These are phyloP conservation scores for Botrytis byssoidea DNA, from an alignment of 2,329 filamentous ascomycete species.

Conservation along the genomic window DNA sequence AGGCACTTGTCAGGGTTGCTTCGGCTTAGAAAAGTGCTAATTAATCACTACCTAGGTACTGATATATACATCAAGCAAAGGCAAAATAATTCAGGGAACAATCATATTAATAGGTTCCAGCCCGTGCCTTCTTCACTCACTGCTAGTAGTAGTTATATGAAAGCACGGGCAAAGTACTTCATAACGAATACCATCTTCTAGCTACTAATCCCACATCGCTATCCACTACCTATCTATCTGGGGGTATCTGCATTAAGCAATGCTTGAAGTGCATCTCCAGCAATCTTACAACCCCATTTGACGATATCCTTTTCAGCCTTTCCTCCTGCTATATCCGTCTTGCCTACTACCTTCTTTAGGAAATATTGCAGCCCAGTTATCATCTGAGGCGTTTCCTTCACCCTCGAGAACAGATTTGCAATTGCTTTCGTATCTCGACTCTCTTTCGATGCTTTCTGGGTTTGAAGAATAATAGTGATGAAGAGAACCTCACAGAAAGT, in stretches of 20 bases:
- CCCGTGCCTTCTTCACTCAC: background rate
- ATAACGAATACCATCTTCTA: background rate
- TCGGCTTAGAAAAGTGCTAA: background rate
- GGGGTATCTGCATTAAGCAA: constrained; percentile 24
- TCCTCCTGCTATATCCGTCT: constrained; percentile 55
- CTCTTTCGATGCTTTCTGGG: constrained; percentile 50
- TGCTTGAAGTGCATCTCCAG: constrained; percentile 39
- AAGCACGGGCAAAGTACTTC: background rate
- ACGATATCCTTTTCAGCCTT: constrained; percentile 51
- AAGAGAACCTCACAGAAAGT: constrained; percentile 80
- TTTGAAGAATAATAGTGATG: constrained; percentile 70
- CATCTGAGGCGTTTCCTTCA: constrained; percentile 64
- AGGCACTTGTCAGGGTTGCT: background rate
- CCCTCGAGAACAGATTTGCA: constrained; percentile 63
- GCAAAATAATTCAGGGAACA: background rate
- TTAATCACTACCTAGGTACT: too few species aligned
- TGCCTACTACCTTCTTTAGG: constrained; percentile 69
- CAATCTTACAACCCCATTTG: constrained; percentile 48
- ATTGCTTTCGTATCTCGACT: constrained; percentile 57
- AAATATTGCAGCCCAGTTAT: constrained; percentile 77
- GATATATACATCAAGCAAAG: background rate
- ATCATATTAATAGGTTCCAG: background rate
- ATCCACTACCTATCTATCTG: background rate
- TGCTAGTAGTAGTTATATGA: background rate
- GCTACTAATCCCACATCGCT: background rate